Percentiles rank a stretch among this genome's conserved stretches.
phyloP scores from a whole-genome alignment of 169 alveolate genomes.

The Theileria luwenshuni region DNA sequence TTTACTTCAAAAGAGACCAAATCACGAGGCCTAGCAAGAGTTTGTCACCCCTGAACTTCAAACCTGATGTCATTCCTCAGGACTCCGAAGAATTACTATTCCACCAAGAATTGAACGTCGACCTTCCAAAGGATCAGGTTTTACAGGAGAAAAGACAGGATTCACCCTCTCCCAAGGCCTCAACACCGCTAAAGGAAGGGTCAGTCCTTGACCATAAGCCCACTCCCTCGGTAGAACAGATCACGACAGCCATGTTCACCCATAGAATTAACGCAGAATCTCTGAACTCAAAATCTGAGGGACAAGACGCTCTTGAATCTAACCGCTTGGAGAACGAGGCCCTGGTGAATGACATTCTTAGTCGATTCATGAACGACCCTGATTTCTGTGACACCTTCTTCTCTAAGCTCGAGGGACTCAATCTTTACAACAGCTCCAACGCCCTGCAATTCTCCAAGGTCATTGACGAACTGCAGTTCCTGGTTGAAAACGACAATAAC shows the following conservation, averaged over 20 bases:
- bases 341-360: conserved; percentile 20
- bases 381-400: conserved; percentile 19
- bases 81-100: too few species aligned
- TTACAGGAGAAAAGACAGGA: not conserved
- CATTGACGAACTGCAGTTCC: conserved; percentile 38
- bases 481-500: conserved; percentile 28
- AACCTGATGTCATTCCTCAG: too few species aligned
- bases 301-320: not conserved
- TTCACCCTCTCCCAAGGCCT: conserved; percentile 30
- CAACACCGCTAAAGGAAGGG: not conserved
- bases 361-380: conserved; percentile 25
- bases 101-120: too few species aligned
- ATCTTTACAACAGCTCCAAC: conserved; percentile 15
- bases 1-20: conserved; percentile 10
- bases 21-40: not conserved
- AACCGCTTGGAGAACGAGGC: conserved; percentile 10
- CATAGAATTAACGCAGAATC: not conserved
- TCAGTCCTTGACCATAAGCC: not conserved
- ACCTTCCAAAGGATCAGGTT: too few species aligned
- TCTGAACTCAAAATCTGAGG: not conserved
- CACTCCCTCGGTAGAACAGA: not conserved
- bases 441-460: conserved; percentile 24
- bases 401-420: conserved; percentile 9
- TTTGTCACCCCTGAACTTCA: not conserved
- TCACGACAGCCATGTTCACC: not conserved